These are phyloP conservation scores for Petunia axillaris DNA, from an alignment of 257 asterid species.

Conservation along the genomic window DNA sequence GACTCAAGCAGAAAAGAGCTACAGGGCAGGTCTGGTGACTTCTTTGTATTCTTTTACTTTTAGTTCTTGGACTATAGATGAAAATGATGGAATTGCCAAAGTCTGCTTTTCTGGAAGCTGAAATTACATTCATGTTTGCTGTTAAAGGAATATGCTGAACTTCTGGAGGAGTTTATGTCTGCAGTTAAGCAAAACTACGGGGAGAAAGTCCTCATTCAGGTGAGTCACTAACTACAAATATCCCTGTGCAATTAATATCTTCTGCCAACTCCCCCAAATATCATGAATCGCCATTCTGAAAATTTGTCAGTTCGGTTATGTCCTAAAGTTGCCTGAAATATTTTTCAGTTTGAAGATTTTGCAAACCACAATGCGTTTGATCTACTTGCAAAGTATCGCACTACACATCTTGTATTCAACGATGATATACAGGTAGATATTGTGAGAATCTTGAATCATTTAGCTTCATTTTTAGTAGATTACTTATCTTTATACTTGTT, in stretches of 20 bases:
- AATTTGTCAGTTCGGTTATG: constrained; percentile 21
- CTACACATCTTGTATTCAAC: constrained; percentile 87
- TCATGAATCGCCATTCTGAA: neutral
- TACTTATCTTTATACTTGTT: neutral
- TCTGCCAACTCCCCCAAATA: neutral
- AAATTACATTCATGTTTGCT: constrained; percentile 27
- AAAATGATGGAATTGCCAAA: constrained; percentile 18
- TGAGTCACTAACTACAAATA: constrained; percentile 26
- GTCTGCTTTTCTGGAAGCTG: constrained; percentile 21
- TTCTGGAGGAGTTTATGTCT: constrained; percentile 83
- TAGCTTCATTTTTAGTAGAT: constrained; percentile 6
- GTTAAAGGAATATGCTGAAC: constrained; percentile 76
- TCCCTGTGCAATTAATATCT: neutral
- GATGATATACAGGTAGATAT: constrained; percentile 82
- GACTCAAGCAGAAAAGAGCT: constrained; percentile 79
- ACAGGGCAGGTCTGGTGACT: constrained; percentile 65
- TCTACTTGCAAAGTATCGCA: constrained; percentile 76
- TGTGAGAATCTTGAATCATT: neutral
- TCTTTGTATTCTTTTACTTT: constrained; percentile 23
- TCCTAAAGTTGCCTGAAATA: constrained; percentile 10
- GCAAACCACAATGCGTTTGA: constrained; percentile 92
- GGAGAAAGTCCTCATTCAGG: constrained; percentile 87
- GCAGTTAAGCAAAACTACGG: constrained; percentile 90
- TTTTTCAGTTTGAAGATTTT: constrained; percentile 84
- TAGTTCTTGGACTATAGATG: constrained; percentile 19